phyloP scores from a whole-genome alignment of 1,284 basidiomycete species.

The Caloboletus firmus region DNA sequence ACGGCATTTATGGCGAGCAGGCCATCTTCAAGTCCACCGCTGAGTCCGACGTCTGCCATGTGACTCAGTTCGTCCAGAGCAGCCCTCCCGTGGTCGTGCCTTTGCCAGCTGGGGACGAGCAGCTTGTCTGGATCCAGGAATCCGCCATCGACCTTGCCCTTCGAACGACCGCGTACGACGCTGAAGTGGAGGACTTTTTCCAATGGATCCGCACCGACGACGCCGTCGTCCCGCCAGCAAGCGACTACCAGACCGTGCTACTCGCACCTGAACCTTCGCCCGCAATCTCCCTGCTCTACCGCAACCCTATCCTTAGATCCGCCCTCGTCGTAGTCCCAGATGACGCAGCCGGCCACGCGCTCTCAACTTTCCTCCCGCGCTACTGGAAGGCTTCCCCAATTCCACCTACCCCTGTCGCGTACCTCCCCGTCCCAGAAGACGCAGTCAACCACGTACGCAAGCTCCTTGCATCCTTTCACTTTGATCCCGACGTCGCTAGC shows the following conservation, averaged over 20 bases:
- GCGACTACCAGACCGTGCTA: slow-evolving; percentile 24
- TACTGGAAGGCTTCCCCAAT: slow-evolving; percentile 63
- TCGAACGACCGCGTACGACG: slow-evolving; percentile 28
- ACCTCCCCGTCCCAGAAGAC: slow-evolving; percentile 52
- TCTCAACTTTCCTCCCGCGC: slow-evolving; percentile 49
- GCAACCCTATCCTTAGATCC: slow-evolving; percentile 4
- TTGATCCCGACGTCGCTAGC: slow-evolving; percentile 59
- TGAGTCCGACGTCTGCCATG: slow-evolving; percentile 39
- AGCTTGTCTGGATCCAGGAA: slow-evolving; percentile 65
- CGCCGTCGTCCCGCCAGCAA: slow-evolving; percentile 11
- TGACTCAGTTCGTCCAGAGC: slow-evolving; percentile 8
- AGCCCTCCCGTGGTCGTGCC: slow-evolving; percentile 18
- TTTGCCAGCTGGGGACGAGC: slow-evolving; percentile 30
- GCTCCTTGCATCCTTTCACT: slow-evolving; percentile 51
- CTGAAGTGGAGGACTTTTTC: slow-evolving; percentile 38
- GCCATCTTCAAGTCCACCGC: slow-evolving; percentile 48
- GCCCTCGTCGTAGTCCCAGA: slow-evolving; percentile 27
- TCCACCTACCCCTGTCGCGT: slow-evolving; percentile 45
- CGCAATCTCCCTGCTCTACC: slow-evolving; percentile 17
- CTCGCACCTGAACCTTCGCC: slow-evolving; percentile 3
- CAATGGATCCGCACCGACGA: slow-evolving; percentile 25
- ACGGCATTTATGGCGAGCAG: slow-evolving; percentile 51
- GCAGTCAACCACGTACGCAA: slow-evolving; percentile 50
- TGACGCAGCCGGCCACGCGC: slow-evolving; percentile 30
- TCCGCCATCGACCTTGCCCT: slow-evolving; percentile 48